Evolutionary conservation across 2,329 filamentous ascomycete species (phyloP).

Genomic region (Amphichorda felina): DNA sequence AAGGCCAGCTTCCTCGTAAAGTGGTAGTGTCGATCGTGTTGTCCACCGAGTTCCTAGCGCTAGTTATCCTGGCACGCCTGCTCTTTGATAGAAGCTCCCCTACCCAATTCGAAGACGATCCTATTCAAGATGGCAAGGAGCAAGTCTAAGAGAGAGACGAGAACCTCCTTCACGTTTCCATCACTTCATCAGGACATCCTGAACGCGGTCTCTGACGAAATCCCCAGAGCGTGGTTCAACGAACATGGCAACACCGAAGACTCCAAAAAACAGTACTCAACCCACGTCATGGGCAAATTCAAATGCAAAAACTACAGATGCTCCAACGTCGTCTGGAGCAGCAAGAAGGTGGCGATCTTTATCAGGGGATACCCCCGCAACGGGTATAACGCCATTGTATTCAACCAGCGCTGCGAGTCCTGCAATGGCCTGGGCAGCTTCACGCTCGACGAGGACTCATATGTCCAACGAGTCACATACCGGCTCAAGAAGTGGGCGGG

Average conservation of each 20-base stretch:
- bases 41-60: no score
- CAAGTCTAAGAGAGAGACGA: no score
- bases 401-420: conserved; percentile 20
- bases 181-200: not conserved
- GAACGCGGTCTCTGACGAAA: not conserved
- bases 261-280: conserved; percentile 4
- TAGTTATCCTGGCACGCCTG: no score
- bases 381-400: conserved; percentile 23
- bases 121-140: no score
- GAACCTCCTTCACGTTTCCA: not conserved
- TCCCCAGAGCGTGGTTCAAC: conserved; percentile 9
- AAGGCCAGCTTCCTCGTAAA: no score
- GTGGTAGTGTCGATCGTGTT: no score
- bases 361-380: conserved; percentile 16
- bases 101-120: no score
- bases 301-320: conserved; percentile 15
- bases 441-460: conserved; percentile 14
- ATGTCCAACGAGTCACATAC: conserved; percentile 21
- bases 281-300: conserved; percentile 11
- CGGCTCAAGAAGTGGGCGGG: conserved; percentile 23
- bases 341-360: conserved; percentile 18
- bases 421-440: conserved; percentile 16
- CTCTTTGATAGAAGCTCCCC: no score
- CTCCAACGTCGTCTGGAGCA: conserved; percentile 13
- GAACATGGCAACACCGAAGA: conserved; percentile 5